These are phyloP conservation scores for Astrothelium subdiscretum DNA, from an alignment of 495 filamentous ascomycete species.

Conservation along the genomic window DNA sequence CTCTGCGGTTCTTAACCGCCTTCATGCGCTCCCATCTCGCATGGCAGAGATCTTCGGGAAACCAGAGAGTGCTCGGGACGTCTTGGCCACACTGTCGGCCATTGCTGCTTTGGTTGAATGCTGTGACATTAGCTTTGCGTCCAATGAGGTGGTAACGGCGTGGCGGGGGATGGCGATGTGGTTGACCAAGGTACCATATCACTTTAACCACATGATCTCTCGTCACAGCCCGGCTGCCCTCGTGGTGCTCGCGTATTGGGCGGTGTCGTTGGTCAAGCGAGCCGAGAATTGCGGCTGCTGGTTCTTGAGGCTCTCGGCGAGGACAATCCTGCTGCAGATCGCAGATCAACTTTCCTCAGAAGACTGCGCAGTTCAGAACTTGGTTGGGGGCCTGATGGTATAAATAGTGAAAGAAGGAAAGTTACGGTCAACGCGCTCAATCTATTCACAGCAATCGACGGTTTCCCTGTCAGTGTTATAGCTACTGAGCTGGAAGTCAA, in stretches of 20 bases:
- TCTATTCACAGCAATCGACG: too few relatives aligned
- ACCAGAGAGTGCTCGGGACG: slow-evolving; percentile 13
- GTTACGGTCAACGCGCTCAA: too few relatives aligned
- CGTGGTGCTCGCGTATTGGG: slow-evolving; percentile 15
- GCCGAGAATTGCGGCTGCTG: slow-evolving; percentile 13
- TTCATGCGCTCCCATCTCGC: slow-evolving; percentile 18
- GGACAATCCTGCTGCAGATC: slow-evolving; percentile 2
- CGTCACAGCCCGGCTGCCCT: slow-evolving; percentile 6
- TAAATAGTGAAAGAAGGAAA: not conserved
- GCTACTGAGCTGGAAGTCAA: too few relatives aligned
- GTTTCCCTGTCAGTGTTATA: too few relatives aligned
- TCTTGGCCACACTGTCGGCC: slow-evolving; percentile 18
- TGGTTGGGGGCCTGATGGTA: not conserved
- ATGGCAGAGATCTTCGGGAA: slow-evolving; percentile 18
- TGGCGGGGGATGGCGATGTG: slow-evolving; percentile 15
- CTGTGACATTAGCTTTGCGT: slow-evolving; percentile 13
- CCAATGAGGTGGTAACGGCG: slow-evolving; percentile 6
- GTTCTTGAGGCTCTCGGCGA: slow-evolving; percentile 10
- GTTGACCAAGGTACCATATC: slow-evolving; percentile 13
- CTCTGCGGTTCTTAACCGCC: slow-evolving; percentile 9
- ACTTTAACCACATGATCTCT: slow-evolving; percentile 11
- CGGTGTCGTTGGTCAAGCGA: slow-evolving; percentile 8
- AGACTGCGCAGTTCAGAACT: not conserved
- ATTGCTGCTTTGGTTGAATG: slow-evolving; percentile 18
- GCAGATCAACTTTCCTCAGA: not conserved